Percentiles rank a stretch among this genome's conserved stretches.
These are phyloP conservation scores for Fusarium poae DNA, from an alignment of 2,329 filamentous ascomycete species.

Conservation along the genomic window DNA sequence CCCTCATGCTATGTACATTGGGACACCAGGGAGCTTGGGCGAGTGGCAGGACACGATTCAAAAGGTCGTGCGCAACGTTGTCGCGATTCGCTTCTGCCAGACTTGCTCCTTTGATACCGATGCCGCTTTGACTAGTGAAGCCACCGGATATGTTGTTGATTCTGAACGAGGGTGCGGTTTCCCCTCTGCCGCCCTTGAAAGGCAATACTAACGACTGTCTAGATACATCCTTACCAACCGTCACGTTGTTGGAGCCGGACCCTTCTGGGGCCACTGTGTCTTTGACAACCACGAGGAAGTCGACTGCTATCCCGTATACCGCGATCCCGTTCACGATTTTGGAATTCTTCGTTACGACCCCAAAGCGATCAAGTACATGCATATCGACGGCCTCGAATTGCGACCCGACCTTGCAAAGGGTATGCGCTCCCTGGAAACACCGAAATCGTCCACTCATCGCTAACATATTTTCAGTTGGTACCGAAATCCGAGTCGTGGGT, in stretches of 20 bases:
- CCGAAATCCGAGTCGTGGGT: conserved; percentile 96
- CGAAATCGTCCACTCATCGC: background rate
- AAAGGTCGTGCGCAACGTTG: conserved; percentile 92
- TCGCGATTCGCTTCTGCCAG: conserved; percentile 99
- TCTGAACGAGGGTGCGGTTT: conserved; percentile 81
- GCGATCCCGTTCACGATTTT: conserved; percentile 98
- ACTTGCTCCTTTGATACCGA: conserved; percentile 99
- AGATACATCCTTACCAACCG: conserved; percentile 87
- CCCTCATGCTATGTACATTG: conserved; percentile 54
- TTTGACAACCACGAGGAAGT: conserved; percentile 99
- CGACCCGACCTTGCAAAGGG: conserved; percentile 85
- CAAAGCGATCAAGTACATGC: conserved; percentile 97
- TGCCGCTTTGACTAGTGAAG: conserved; percentile 90
- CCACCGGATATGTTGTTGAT: conserved; percentile 97
- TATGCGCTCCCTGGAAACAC: conserved; percentile 47
- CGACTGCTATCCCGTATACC: conserved; percentile 95
- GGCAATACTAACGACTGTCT: conserved; percentile 3
- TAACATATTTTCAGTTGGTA: conserved; percentile 71
- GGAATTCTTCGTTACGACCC: conserved; percentile 97
- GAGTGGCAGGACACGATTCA: conserved; percentile 98
- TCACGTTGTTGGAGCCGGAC: conserved; percentile 94
- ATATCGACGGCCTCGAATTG: conserved; percentile 81
- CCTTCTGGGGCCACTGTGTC: conserved; percentile 98
- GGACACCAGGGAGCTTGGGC: conserved; percentile 56
- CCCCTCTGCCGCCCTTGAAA: background rate